Evolutionary conservation across 2,329 filamentous ascomycete species (phyloP).

Genomic region (Periconia digitata): DNA sequence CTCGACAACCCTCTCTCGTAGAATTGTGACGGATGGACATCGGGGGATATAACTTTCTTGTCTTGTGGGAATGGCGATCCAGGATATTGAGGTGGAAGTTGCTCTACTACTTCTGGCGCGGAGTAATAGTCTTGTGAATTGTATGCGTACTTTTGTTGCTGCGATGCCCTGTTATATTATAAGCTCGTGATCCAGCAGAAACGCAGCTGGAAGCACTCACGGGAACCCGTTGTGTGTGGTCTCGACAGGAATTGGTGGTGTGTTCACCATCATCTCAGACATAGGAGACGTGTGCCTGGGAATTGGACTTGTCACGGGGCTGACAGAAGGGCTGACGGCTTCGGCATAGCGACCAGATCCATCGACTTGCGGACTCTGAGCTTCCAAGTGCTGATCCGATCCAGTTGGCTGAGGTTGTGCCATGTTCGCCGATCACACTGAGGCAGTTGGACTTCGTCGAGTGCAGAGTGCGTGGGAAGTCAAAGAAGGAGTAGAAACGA

Average conservation of each 20-base stretch:
- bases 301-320: background rate
- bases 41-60: background rate
- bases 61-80: conserved; percentile 5
- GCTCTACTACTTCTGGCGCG: conserved; percentile 10
- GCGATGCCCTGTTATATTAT: background rate
- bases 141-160: conserved; percentile 7
- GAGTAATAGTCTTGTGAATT: conserved; percentile 8
- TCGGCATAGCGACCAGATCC: conserved; percentile 8
- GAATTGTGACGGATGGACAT: conserved; percentile 1
- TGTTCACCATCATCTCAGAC: conserved; percentile 10
- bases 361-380: background rate
- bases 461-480: background rate
- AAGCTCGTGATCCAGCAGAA: background rate
- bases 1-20: conserved; percentile 7
- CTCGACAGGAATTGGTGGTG: conserved; percentile 10
- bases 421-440: background rate
- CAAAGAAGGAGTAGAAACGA: background rate
- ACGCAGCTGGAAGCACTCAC: conserved; percentile 2
- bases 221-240: background rate
- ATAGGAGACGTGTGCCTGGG: conserved; percentile 3
- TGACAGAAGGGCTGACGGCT: conserved; percentile 4
- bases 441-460: background rate
- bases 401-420: background rate
- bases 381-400: background rate
- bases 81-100: conserved; percentile 6